Evolutionary conservation across 192 early-diverging fungal genomes (phyloP).

Genomic region (Haplosporangium gracile): DNA sequence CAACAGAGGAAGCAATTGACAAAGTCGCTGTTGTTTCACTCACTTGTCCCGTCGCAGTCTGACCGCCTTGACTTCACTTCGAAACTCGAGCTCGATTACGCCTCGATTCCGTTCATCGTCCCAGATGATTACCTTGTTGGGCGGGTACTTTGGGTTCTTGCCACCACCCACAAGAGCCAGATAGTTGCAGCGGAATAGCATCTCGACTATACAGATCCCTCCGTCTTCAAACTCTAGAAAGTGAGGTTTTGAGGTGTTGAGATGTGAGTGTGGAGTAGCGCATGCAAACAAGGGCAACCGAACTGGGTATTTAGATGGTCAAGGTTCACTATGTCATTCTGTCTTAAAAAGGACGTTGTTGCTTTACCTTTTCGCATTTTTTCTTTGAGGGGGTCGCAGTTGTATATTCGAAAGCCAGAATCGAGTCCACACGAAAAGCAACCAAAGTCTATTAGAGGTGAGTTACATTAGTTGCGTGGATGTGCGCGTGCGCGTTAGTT

Average conservation of each 20-base stretch:
- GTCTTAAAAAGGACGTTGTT: background rate
- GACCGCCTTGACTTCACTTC: constrained; percentile 84
- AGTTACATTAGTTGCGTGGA: background rate
- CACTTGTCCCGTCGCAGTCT: constrained; percentile 83
- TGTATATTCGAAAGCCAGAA: constrained; percentile 87
- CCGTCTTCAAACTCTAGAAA: constrained; percentile 83
- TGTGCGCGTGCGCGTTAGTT: background rate
- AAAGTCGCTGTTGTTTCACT: background rate
- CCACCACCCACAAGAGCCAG: constrained; percentile 89
- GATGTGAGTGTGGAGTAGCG: too few species aligned
- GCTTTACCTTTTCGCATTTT: constrained; percentile 77
- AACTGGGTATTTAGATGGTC: too few species aligned
- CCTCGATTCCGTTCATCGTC: constrained; percentile 82
- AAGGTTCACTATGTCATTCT: too few species aligned
- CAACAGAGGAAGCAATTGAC: background rate
- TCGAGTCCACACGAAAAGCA: constrained; percentile 88
- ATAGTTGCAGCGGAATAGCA: constrained; percentile 90
- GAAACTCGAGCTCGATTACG: constrained; percentile 83
- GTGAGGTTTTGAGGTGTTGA: too few species aligned
- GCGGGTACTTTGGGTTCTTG: constrained; percentile 86
- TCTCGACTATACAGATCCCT: constrained; percentile 84
- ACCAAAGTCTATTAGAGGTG: constrained; percentile 68
- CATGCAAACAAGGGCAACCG: too few species aligned
- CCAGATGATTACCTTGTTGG: constrained; percentile 90
- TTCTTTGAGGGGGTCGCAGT: constrained; percentile 86